Conservation (phyloP, 345 rosid genomes). For the Arabidopsis suecica region DNA sequence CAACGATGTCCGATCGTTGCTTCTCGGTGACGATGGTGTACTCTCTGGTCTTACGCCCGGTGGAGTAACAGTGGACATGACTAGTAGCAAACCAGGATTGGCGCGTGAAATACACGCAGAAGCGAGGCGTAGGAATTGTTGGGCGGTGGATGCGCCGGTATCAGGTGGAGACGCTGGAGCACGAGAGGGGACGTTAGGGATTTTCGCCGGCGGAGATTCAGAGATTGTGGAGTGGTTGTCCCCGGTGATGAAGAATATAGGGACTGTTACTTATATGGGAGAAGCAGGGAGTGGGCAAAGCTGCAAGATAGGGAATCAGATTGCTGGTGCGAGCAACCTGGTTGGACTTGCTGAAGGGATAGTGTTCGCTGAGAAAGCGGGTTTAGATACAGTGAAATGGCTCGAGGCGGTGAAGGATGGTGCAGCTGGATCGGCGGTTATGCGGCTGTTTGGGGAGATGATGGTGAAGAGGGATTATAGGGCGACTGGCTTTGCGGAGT, state of each 20-base stretch:
- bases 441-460: slow-evolving; percentile 75
- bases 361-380: slow-evolving; percentile 65
- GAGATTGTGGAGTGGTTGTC: slow-evolving; percentile 63
- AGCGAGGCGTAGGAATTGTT: slow-evolving; percentile 57
- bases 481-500: slow-evolving; percentile 79
- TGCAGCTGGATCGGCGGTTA: slow-evolving; percentile 68
- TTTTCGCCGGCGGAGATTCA: slow-evolving; percentile 72
- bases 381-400: slow-evolving; percentile 60
- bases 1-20: slow-evolving; percentile 66
- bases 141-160: slow-evolving; percentile 82
- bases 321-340: slow-evolving; percentile 65
- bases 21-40: slow-evolving; percentile 59
- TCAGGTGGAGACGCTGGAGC: slow-evolving; percentile 81
- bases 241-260: slow-evolving; percentile 65
- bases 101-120: slow-evolving; percentile 65
- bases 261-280: slow-evolving; percentile 71
- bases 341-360: slow-evolving; percentile 81
- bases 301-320: slow-evolving; percentile 83
- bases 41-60: slow-evolving; percentile 66
- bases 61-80: slow-evolving; percentile 68
- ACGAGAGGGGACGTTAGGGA: slow-evolving; percentile 64
- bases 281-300: slow-evolving; percentile 77
- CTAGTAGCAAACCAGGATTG: slow-evolving; percentile 66
- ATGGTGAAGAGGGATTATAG: slow-evolving; percentile 65
- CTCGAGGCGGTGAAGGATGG: slow-evolving; percentile 63